phyloP scores from a whole-genome alignment of 2,329 filamentous ascomycete species.

The Paracoccidioides lutzii region DNA sequence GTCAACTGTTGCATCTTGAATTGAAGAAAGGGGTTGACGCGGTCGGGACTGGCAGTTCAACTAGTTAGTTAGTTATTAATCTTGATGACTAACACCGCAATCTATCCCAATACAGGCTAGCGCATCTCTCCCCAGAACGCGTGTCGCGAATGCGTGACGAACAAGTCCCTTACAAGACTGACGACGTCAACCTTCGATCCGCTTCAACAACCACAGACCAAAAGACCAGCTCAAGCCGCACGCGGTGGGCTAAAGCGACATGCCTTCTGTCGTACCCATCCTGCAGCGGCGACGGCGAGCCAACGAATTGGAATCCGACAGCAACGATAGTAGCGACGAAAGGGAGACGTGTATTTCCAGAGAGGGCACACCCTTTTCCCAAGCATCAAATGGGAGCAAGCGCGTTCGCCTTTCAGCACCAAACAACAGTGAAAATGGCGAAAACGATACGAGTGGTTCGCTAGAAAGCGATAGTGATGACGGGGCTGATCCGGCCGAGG shows the following conservation, averaged over 20 bases:
- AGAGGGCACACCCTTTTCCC: conserved; percentile 14
- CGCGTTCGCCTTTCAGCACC: conserved; percentile 16
- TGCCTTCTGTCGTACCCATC: conserved; percentile 17
- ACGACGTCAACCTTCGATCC: neutral
- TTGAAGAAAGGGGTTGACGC: no score
- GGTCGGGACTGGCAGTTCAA: no score
- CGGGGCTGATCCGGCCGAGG: neutral
- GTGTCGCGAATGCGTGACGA: neutral
- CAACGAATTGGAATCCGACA: conserved; percentile 10
- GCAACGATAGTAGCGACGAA: conserved; percentile 16
- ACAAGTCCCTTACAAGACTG: neutral
- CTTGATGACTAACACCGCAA: neutral
- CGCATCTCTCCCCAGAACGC: neutral
- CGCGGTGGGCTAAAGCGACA: conserved; percentile 6
- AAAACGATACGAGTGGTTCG: neutral
- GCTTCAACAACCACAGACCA: neutral
- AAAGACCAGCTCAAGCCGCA: neutral
- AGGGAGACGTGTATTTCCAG: conserved; percentile 9
- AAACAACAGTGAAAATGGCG: conserved; percentile 2
- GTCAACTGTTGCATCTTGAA: no score
- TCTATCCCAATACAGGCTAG: neutral
- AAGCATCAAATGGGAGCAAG: conserved; percentile 20
- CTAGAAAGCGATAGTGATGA: neutral
- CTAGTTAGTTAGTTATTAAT: neutral
- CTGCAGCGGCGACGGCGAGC: conserved; percentile 19